A percentile compares a stretch with the other conserved stretches of the same genome.
phyloP scores from a whole-genome alignment of 73 alveolate genomes.

The Halteria grandinella region DNA sequence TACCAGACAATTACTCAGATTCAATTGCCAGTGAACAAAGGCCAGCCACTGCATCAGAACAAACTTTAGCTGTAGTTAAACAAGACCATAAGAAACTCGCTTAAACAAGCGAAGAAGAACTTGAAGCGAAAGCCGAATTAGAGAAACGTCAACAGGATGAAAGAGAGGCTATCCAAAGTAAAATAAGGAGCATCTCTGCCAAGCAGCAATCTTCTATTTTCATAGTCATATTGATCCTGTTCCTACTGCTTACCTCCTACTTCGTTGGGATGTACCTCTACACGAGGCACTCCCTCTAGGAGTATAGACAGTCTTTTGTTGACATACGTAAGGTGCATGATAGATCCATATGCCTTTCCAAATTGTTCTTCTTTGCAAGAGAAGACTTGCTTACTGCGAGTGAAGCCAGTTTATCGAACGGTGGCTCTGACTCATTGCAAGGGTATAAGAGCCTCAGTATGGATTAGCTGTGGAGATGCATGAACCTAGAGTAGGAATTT shows the following conservation, averaged over 20 bases:
- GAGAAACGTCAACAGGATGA: neutral
- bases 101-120: neutral
- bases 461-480: constrained; percentile 25
- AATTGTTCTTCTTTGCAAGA: constrained; percentile 30
- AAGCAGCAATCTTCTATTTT: neutral
- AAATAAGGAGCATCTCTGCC: constrained; percentile 14
- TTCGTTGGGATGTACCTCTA: constrained; percentile 24
- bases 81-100: neutral
- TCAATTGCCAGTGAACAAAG: neutral
- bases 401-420: neutral
- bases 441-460: constrained; percentile 15
- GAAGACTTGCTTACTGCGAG: constrained; percentile 21
- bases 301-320: too few relatives aligned
- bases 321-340: too few relatives aligned
- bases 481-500: constrained; percentile 12
- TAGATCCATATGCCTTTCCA: too few relatives aligned
- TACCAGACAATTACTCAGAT: neutral
- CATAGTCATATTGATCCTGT: neutral
- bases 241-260: constrained; percentile 6
- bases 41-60: neutral
- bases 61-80: neutral
- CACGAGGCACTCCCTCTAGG: too few relatives aligned
- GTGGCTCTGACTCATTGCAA: neutral
- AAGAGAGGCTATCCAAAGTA: neutral
- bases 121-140: neutral